Evolutionary conservation across 345 rosid genomes (phyloP), one percentile per base, ranked within the genome.

Genomic region (Salix udensis): DNA sequence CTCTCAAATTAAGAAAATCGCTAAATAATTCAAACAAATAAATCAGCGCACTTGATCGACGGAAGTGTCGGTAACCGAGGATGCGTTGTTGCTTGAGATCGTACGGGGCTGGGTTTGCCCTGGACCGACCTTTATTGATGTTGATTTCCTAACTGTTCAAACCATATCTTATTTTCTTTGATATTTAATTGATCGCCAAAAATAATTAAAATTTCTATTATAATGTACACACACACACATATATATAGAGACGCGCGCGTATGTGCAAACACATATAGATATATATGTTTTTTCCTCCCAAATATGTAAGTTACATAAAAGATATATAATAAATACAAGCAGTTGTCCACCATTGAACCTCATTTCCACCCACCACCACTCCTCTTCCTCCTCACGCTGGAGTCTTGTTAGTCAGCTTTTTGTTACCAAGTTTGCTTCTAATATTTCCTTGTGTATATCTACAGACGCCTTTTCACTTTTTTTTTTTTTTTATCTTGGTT

Each of bases 131-230:
- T 42, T 1, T 19, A 12, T 39, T 36, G 82, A 82, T 65, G n/a
- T 75, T 67, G 85, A 86, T 55, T 34, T 64, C 65, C 66, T 71
- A 80, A 82, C 85, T 44, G 70, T 74, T n/a, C 7, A 67, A 50
- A n/a, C 26, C 61, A 11, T 13, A 34, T 23, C 14, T 19, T 37
- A 34, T 26, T 21, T 9, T 23, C 34, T 16, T 68, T 42, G 44
- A 21, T 39, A 37, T 19, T 34, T 18, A 67, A 67, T 23, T 15
- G 68, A 9, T 65, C n/a, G 21, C n/a, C 21, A 11, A 31, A 28
- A 65, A 28, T 34, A 12, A 31, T 39, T 6, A 8, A 36, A 31
- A 65, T 6, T 65, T 65, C 13, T 65, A 2, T 2, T 5, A 2
- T n/a, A 18, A 42, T 39, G 2, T 40, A 40, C 44, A 11, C 44